A percentile compares a stretch with the other conserved stretches of the same genome.
phyloP scores from a whole-genome alignment of 2,329 filamentous ascomycete species.

The Tricladium varicosporioides region DNA sequence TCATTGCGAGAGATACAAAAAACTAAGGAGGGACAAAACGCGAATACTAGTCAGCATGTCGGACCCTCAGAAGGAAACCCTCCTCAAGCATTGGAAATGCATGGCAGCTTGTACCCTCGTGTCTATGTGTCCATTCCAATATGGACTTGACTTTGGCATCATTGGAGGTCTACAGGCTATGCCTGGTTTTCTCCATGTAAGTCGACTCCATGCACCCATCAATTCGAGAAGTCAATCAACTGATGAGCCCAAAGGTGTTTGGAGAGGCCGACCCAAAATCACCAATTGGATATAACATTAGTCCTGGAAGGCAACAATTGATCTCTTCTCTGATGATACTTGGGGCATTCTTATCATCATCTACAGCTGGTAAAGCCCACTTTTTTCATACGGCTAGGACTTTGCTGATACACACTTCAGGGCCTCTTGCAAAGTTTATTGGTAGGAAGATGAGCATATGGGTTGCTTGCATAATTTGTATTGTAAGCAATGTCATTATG shows the following conservation, averaged over 20 bases:
- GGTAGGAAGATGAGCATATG: conserved; percentile 46
- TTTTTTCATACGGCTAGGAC: conserved; percentile 31
- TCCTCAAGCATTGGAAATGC: not conserved
- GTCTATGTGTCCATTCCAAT: conserved; percentile 37
- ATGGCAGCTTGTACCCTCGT: conserved; percentile 9
- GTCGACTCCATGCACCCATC: not conserved
- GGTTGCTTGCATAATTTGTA: conserved; percentile 47
- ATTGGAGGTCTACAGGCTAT: conserved; percentile 19
- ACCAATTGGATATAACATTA: conserved; percentile 27
- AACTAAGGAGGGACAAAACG: not conserved
- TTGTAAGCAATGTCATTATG: conserved; percentile 54
- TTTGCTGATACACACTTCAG: not conserved
- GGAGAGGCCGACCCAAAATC: conserved; percentile 37
- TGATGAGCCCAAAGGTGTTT: conserved; percentile 39
- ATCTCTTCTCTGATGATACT: conserved; percentile 52
- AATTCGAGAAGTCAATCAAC: conserved; percentile 23
- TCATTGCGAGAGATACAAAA: not conserved
- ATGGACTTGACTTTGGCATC: conserved; percentile 16
- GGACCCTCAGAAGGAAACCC: not conserved
- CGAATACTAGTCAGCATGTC: not conserved
- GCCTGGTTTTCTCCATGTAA: not conserved
- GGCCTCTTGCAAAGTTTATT: conserved; percentile 34
- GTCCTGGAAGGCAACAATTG: conserved; percentile 50
- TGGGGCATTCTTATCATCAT: conserved; percentile 48
- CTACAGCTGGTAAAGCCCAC: conserved; percentile 45